phyloP scores from a whole-genome alignment of 169 alveolate genomes.

The Perkinsus chesapeaki region DNA sequence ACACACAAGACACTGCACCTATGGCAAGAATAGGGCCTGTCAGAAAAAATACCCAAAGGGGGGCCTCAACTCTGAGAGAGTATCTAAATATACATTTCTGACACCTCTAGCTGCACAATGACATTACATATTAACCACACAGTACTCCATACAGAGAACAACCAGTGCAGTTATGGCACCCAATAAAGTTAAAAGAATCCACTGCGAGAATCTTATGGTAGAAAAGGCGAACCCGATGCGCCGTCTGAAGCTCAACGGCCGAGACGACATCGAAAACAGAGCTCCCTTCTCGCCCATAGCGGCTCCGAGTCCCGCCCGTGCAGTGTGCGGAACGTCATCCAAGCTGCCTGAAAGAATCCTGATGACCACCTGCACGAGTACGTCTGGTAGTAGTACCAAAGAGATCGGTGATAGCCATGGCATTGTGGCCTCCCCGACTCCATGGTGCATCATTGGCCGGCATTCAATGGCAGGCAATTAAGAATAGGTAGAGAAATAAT shows the following conservation, averaged over 20 bases:
- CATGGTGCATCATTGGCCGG: background rate
- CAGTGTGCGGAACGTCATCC: background rate
- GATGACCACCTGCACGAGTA: background rate
- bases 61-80: background rate
- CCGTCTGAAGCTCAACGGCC: background rate
- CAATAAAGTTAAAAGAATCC: constrained; percentile 43
- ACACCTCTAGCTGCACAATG: background rate
- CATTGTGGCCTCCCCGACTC: background rate
- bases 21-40: background rate
- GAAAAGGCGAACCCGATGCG: background rate
- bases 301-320: background rate
- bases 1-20: background rate
- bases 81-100: background rate
- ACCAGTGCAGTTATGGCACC: constrained; percentile 43
- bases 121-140: background rate
- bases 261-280: background rate
- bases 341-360: background rate
- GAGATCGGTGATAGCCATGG: background rate
- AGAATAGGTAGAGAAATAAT: background rate
- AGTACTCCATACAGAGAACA: constrained; percentile 25
- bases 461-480: background rate
- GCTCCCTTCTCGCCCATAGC: background rate
- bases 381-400: background rate
- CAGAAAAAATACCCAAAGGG: background rate
- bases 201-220: constrained; percentile 19